A percentile compares a stretch with the other conserved stretches of the same genome.
phyloP scores from a whole-genome alignment of 495 filamentous ascomycete genomes.

The Penicillium turbatum region DNA sequence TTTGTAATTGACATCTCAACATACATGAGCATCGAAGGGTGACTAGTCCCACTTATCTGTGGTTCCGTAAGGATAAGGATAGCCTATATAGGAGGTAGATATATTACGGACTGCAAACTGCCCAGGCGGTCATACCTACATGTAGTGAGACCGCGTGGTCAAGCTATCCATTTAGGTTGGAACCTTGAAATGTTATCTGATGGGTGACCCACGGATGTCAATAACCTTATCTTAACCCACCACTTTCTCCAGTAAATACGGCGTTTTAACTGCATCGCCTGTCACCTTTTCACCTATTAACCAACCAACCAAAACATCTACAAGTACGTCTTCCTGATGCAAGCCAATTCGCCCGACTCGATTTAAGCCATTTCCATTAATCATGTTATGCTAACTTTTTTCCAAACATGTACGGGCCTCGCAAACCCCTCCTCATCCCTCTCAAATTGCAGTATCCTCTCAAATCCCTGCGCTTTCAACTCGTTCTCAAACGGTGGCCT shows the following conservation, averaged over 20 bases:
- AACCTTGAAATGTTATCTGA: no score
- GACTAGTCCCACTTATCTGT: no score
- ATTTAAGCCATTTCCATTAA: conserved; percentile 12
- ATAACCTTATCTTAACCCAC: neutral
- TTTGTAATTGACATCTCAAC: no score
- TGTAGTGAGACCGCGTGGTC: no score
- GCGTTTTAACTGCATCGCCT: neutral
- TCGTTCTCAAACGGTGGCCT: conserved; percentile 24
- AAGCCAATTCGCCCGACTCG: conserved; percentile 9
- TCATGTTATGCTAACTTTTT: conserved; percentile 15
- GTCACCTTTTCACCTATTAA: conserved; percentile 1
- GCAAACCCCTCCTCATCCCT: conserved; percentile 30
- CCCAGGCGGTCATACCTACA: no score
- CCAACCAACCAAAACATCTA: conserved; percentile 7
- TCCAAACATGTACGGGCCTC: conserved; percentile 30
- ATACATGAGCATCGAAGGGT: no score
- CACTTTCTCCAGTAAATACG: neutral
- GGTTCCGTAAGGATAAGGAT: no score
- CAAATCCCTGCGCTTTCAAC: conserved; percentile 25
- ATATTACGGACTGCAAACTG: no score
- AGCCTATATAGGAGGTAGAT: no score
- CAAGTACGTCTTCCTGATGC: conserved; percentile 9
- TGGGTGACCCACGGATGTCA: no score
- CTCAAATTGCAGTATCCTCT: conserved; percentile 24
- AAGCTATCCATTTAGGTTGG: no score